Evolutionary conservation across 1,284 basidiomycete species (phyloP).

Genomic region (Rhodotorula mucilaginosa): DNA sequence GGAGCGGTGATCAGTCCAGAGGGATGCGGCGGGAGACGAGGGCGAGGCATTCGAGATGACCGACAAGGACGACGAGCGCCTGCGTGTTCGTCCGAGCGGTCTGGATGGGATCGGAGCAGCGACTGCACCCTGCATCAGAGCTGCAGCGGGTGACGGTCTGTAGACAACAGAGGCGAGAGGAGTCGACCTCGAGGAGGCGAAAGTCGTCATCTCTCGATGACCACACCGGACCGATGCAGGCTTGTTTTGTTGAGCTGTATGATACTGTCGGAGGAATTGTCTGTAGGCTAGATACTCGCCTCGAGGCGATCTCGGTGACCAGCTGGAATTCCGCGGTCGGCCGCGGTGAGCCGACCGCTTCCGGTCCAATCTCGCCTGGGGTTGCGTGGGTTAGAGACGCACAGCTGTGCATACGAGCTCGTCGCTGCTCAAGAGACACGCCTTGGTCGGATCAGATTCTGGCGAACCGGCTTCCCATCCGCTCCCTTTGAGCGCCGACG

Average conservation of each 20-base stretch:
- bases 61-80: constrained; percentile 24
- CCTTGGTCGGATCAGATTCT: too few relatives aligned
- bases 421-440: too few relatives aligned
- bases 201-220: background rate
- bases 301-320: too few relatives aligned
- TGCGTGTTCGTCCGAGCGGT: constrained; percentile 16
- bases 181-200: background rate
- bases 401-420: too few relatives aligned
- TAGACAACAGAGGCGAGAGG: background rate
- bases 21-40: background rate
- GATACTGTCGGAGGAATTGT: background rate
- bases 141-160: background rate
- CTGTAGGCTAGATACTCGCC: too few relatives aligned
- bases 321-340: too few relatives aligned
- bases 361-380: too few relatives aligned
- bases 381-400: too few relatives aligned
- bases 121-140: constrained; percentile 3
- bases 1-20: constrained; percentile 2
- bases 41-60: constrained; percentile 6
- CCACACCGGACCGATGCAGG: background rate
- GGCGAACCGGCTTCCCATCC: background rate
- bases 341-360: too few relatives aligned
- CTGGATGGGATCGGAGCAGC: constrained; percentile 13
- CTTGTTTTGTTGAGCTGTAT: background rate
- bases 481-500: background rate